These are phyloP conservation scores for Climacium dendroides DNA, from an alignment of 225 moss, liverwort and hornwort genomes.

Conservation along the genomic window DNA sequence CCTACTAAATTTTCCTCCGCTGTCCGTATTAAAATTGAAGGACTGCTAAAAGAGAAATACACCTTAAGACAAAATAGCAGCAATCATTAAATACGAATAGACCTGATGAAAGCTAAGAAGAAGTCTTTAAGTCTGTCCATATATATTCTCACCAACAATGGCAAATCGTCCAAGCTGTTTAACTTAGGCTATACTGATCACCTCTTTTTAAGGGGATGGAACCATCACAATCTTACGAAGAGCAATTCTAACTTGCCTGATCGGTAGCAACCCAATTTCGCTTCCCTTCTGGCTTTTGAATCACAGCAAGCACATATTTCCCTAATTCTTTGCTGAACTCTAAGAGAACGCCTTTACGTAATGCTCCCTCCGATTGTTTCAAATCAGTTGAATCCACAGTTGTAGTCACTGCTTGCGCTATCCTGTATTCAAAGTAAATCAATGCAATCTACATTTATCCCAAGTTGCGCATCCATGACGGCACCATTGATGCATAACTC, in stretches of 20 bases:
- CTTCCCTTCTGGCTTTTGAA: constrained; percentile 80
- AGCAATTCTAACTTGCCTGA: constrained; percentile 43
- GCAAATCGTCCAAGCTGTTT: not conserved
- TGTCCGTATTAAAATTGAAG: not conserved
- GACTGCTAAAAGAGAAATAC: not conserved
- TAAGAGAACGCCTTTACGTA: constrained; percentile 64
- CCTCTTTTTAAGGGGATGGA: not conserved
- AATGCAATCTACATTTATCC: not conserved
- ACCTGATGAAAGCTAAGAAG: not conserved
- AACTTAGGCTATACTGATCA: not conserved
- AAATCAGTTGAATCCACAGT: constrained; percentile 16
- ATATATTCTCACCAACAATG: not conserved
- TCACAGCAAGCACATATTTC: constrained; percentile 62
- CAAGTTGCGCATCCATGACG: not conserved
- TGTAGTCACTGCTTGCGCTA: constrained; percentile 17
- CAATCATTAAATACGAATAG: not conserved
- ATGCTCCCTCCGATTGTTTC: constrained; percentile 21
- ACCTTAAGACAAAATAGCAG: not conserved
- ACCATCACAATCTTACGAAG: not conserved
- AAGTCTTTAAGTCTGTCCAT: not conserved
- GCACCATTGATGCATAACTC: not conserved
- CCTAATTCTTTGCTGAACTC: constrained; percentile 83
- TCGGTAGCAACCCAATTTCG: constrained; percentile 80
- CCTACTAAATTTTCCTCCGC: not conserved
- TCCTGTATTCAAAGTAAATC: constrained; percentile 5